These are phyloP conservation scores for Kluyveromyces wickerhamii DNA, from an alignment of 805 yeast genomes.

Conservation along the genomic window DNA sequence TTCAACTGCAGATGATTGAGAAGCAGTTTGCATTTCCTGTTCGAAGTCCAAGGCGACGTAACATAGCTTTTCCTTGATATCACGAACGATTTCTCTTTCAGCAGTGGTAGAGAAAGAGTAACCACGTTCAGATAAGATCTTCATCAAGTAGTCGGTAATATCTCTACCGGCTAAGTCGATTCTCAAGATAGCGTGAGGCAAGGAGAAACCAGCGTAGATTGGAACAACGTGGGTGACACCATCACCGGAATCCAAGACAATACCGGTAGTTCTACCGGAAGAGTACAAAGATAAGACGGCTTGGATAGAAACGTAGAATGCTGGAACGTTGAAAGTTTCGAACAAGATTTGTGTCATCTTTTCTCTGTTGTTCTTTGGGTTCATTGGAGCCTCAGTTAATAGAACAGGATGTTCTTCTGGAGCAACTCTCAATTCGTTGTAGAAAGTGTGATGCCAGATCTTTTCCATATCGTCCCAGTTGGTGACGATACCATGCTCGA, in stretches of 20 bases:
- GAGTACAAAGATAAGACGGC: slow-evolving; percentile 97
- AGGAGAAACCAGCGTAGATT: slow-evolving; percentile 98
- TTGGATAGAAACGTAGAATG: slow-evolving; percentile 97
- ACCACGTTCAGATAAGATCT: slow-evolving; percentile 97
- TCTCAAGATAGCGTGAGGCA: slow-evolving; percentile 98
- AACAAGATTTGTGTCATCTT: slow-evolving; percentile 99
- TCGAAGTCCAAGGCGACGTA: slow-evolving; percentile 98
- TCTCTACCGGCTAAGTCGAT: slow-evolving; percentile 99
- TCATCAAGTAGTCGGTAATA: slow-evolving; percentile 97
- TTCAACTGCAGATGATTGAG: slow-evolving; percentile 96
- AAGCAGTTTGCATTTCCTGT: slow-evolving; percentile 98
- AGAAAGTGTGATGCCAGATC: slow-evolving; percentile 99
- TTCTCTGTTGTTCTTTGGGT: slow-evolving; percentile 99
- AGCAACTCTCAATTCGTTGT: slow-evolving; percentile 99
- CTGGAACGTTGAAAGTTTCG: slow-evolving; percentile 99
- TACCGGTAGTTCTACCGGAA: slow-evolving; percentile 99
- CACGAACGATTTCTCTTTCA: slow-evolving; percentile 90
- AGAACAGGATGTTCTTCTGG: slow-evolving; percentile 99
- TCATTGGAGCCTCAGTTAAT: slow-evolving; percentile 99
- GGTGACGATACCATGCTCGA: slow-evolving; percentile 99
- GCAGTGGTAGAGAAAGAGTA: slow-evolving; percentile 98
- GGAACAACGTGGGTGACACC: slow-evolving; percentile 99
- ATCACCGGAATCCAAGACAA: slow-evolving; percentile 98
- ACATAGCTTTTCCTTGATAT: slow-evolving; percentile 95
- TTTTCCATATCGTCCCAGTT: slow-evolving; percentile 99